Base-by-base conservation (phyloP, 139 green algal species). In the Pleodorina starrii region DNA sequence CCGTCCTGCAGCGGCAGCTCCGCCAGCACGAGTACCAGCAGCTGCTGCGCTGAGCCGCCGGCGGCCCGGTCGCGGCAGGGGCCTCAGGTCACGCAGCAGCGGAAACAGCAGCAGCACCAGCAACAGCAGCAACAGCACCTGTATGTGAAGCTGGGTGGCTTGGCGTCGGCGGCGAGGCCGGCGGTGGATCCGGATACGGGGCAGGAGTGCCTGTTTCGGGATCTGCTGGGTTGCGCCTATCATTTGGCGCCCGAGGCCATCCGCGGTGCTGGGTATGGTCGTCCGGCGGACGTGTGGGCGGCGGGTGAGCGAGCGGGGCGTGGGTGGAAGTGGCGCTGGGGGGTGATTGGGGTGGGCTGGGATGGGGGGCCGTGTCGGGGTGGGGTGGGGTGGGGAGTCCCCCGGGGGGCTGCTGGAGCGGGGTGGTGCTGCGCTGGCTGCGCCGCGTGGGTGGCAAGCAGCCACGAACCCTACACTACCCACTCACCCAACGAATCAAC, bases 241-340 rank as follows among this genome's bases (percentile, higher is more conserved):
- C 81, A 87, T 42, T 59, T 87, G 59, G 60, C 81, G n/a, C 81
- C 81, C 32, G 81, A 87, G 60, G 59, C 60, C 29, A 78, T 87
- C 42, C 25, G 60, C 32, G 81, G 81, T 0, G 32, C 5, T 27
- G 81, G 81, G 38, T 87, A 87, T 42, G 81, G 81, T 11, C 60
- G 9, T 42, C 54, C 81, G 12, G 57, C 81, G 5, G 81, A 87
- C 81, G 43, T 87, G 4, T 87, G 81, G 81, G 60, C 81, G 1
- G n/a, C 63, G 38, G 79, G 79, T 86, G 25, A 9, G 78, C 21
- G 25, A 17, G 69, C 3, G 19, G 69, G 27, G 36, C 19, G 38
- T 48, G 35, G 69, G 35, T 50, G 35, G 36, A 25, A 27, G 36
- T 27, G 40, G 36, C 5, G 17, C 19, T 40, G 32, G 5, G 63